Percentiles rank a stretch among this genome's conserved stretches.
Evolutionary conservation across 2,329 filamentous ascomycete genomes (phyloP).

Genomic region (Paradendryphiella salina): DNA sequence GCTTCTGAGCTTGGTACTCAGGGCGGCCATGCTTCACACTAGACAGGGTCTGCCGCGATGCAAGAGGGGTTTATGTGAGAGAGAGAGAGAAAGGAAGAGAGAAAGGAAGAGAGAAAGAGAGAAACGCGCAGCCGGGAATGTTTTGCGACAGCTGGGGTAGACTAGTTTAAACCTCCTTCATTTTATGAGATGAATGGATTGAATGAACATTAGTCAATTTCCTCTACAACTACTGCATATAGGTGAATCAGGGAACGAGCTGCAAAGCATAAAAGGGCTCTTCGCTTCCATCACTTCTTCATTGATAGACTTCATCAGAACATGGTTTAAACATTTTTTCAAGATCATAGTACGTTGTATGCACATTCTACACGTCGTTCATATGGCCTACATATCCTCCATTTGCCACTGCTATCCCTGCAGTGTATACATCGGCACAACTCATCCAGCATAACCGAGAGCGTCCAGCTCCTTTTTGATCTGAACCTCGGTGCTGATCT

Average conservation of each 20-base stretch:
- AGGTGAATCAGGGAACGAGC: too few relatives aligned
- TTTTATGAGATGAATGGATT: too few relatives aligned
- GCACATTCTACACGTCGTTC: background rate
- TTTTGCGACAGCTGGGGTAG: too few relatives aligned
- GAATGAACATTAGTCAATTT: too few relatives aligned
- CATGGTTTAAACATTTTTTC: background rate
- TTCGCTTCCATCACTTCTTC: background rate
- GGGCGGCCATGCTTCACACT: constrained; percentile 36
- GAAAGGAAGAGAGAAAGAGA: too few relatives aligned
- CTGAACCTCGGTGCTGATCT: constrained; percentile 84
- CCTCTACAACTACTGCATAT: too few relatives aligned
- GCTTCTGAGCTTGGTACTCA: constrained; percentile 43
- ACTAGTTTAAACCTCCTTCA: too few relatives aligned
- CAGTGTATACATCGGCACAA: background rate
- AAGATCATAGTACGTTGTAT: background rate
- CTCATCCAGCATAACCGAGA: constrained; percentile 52
- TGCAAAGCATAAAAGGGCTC: too few relatives aligned
- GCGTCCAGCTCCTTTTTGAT: constrained; percentile 81
- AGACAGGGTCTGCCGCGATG: too few relatives aligned
- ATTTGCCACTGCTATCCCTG: background rate
- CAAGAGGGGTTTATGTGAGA: too few relatives aligned
- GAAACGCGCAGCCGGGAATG: too few relatives aligned
- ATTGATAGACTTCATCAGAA: background rate
- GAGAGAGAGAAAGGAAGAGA: too few relatives aligned
- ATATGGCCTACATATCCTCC: background rate